Conservation (phyloP, 805 yeast genomes). For the Blastobotrys parvus region DNA sequence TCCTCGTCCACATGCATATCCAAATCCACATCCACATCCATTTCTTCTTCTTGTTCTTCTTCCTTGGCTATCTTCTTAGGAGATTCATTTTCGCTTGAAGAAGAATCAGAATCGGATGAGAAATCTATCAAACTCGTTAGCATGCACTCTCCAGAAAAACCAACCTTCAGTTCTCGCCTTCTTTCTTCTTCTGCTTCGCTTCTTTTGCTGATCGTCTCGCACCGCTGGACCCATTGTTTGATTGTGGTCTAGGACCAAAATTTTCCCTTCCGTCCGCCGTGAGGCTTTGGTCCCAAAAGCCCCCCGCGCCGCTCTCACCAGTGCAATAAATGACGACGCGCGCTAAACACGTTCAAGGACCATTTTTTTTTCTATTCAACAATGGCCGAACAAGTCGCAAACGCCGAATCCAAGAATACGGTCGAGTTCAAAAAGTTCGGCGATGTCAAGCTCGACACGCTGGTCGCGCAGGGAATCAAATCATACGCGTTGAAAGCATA, state of each 20-base stretch:
- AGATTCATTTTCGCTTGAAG: not conserved
- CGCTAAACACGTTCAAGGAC: too few species aligned
- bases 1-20: slow-evolving; percentile 8
- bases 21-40: slow-evolving; percentile 6
- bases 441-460: slow-evolving; percentile 33
- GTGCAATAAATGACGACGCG: too few species aligned
- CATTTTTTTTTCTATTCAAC: not conserved
- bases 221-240: not conserved
- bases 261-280: too few species aligned
- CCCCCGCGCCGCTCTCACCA: too few species aligned
- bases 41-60: slow-evolving; percentile 2
- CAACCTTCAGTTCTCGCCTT: slow-evolving; percentile 22
- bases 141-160: not conserved
- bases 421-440: not conserved
- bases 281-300: too few species aligned
- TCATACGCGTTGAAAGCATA: slow-evolving; percentile 56
- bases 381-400: not conserved
- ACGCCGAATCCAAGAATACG: not conserved
- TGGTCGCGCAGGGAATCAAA: slow-evolving; percentile 55
- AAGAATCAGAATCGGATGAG: slow-evolving; percentile 17
- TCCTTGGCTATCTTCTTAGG: slow-evolving; percentile 1
- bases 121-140: slow-evolving; percentile 10
- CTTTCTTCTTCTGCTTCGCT: slow-evolving; percentile 19
- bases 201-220: slow-evolving; percentile 2
- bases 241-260: too few species aligned